Percentiles rank a stretch among this genome's conserved stretches.
Conservation (phyloP, 345 rosid species). For the Camelina hispida region DNA sequence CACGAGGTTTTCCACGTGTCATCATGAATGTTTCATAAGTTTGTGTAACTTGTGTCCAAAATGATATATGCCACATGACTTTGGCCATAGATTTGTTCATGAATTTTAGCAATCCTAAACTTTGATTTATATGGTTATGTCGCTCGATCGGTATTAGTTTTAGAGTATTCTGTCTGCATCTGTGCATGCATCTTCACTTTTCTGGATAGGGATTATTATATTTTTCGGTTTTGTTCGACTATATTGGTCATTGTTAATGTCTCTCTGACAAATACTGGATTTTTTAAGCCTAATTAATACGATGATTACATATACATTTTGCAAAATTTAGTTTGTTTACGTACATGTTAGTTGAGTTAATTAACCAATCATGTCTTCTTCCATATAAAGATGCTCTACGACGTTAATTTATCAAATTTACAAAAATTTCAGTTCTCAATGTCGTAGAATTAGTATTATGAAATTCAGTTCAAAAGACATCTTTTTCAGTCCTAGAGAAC, state of each 20-base stretch:
- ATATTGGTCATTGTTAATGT: neutral
- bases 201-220: neutral
- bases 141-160: constrained; percentile 8
- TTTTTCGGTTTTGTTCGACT: neutral
- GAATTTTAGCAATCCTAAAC: neutral
- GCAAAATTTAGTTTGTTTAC: too few species aligned
- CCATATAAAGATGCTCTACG: neutral
- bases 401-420: too few species aligned
- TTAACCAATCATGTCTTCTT: constrained; percentile 1
- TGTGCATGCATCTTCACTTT: neutral
- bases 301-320: too few species aligned
- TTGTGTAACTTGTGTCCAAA: constrained; percentile 32
- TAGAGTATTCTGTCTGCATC: neutral
- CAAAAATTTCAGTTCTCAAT: constrained; percentile 3
- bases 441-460: neutral
- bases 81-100: neutral
- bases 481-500: constrained; percentile 12
- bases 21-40: constrained; percentile 2
- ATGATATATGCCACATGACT: constrained; percentile 23
- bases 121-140: neutral
- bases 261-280: too few species aligned
- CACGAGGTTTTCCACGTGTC: constrained; percentile 60
- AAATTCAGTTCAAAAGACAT: constrained; percentile 20
- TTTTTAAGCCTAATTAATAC: too few species aligned
- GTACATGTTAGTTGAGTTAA: neutral